Evolutionary conservation across 2,329 filamentous ascomycete species (phyloP).

Genomic region (Aspergillus novofumigatus): DNA sequence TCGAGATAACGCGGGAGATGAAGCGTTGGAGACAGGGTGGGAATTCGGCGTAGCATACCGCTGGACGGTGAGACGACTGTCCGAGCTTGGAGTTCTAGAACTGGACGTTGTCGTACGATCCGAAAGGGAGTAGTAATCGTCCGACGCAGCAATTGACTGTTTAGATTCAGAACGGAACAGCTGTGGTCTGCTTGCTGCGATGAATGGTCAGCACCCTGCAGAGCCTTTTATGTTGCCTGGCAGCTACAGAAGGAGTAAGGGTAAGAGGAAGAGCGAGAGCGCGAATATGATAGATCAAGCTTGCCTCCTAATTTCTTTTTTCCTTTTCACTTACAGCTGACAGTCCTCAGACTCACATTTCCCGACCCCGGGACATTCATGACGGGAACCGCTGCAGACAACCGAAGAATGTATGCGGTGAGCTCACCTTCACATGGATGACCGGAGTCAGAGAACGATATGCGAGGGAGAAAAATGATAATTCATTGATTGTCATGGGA

Average conservation of each 20-base stretch:
- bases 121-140: slow-evolving; percentile 48
- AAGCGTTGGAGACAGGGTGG: slow-evolving; percentile 25
- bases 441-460: slow-evolving; percentile 1
- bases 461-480: slow-evolving; percentile 4
- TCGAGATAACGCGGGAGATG: slow-evolving; percentile 26
- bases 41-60: slow-evolving; percentile 45
- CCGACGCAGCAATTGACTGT: slow-evolving; percentile 46
- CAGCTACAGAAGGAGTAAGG: neutral
- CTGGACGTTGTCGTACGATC: slow-evolving; percentile 33
- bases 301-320: neutral
- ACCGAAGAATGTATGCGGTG: slow-evolving; percentile 16
- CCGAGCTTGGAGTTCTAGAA: slow-evolving; percentile 25
- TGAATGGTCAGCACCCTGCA: neutral
- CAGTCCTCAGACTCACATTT: slow-evolving; percentile 31
- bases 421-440: slow-evolving; percentile 14
- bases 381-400: slow-evolving; percentile 18
- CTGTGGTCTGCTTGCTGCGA: slow-evolving; percentile 42
- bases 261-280: neutral
- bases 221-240: neutral
- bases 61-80: slow-evolving; percentile 36
- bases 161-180: slow-evolving; percentile 40
- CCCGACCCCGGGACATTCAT: slow-evolving; percentile 23
- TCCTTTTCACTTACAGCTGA: slow-evolving; percentile 34
- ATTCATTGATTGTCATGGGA: neutral
- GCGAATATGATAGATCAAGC: neutral